Base-by-base conservation (phyloP, 805 yeast genomes). In the Jamesozyma rosinii region DNA sequence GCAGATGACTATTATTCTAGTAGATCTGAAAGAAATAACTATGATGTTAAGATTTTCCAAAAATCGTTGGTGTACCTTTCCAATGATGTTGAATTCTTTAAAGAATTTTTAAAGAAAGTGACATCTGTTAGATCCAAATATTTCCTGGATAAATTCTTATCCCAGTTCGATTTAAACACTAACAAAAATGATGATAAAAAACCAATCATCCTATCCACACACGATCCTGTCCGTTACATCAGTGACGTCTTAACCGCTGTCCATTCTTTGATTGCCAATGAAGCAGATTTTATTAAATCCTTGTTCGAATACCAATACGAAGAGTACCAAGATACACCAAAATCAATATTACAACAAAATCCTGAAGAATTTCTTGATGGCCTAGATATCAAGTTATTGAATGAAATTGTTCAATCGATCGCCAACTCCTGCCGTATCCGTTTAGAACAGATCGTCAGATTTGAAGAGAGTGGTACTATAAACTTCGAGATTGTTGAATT, bases 171-270 rank as follows among this genome's bases (percentile, higher is more conserved):
- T 50, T 50, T 59, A 6, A 57, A 58, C 2, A 51, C 46, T 14
- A 49, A 53, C 15, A 50, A 27, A 3, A 38, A 61, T 18, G 24
- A 26, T 26, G 46, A 44, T 27, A 38, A 40, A 13, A 64, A 65
- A 43, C 83, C 88, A 0, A 68, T 86, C 19, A 72, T 77, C 26
- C 64, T 81, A 36, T 75, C 81, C 8, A 81, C 84, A 0, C 83
- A 83, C 58, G 95, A 90, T 58, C 84, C 96, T 1, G 69, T 79
- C 21, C 70, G 95, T 43, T 89, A 80, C 49, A 69, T 86, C 15
- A 95, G 97, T 21, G 96, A 88, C 58, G 71, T 92, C 27, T 66
- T 92, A 32, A 97, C 97, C 0, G 84, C 83, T 67, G 72, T 88
- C 1, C 97, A 92, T 58, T 76, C 89, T 1, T 72, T 85, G 4